These are phyloP conservation scores for Geotrichum carabidarum DNA, from an alignment of 1,139 yeast genomes.

Conservation along the genomic window DNA sequence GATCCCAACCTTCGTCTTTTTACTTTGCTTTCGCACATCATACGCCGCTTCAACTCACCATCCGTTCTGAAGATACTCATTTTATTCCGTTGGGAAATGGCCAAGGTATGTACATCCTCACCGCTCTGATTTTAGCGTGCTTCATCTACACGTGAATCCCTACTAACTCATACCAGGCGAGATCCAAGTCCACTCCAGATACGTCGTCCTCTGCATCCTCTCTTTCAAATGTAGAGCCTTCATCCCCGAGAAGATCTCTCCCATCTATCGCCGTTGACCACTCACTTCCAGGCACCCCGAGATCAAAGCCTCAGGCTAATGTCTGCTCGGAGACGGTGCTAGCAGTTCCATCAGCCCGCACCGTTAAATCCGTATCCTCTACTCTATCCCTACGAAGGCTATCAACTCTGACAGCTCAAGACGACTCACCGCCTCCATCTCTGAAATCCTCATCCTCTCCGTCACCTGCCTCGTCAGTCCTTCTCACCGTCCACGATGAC, in stretches of 20 bases:
- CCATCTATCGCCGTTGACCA: background rate
- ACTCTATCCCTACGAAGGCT: conserved; percentile 1
- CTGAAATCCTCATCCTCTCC: background rate
- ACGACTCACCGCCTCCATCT: conserved; percentile 1
- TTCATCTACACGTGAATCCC: too few species aligned
- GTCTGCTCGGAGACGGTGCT: background rate
- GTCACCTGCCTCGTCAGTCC: conserved; percentile 1
- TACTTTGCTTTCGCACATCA: too few species aligned
- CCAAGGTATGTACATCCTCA: background rate
- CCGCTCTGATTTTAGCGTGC: background rate
- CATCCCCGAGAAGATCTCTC: background rate
- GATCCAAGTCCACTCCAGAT: background rate
- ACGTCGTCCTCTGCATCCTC: too few species aligned
- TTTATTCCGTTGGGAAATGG: background rate
- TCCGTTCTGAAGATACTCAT: too few species aligned
- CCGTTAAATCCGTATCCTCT: background rate
- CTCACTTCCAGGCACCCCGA: background rate
- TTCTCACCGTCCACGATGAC: background rate
- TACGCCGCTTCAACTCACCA: too few species aligned
- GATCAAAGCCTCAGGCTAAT: background rate
- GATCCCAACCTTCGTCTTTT: too few species aligned
- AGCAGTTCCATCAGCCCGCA: background rate
- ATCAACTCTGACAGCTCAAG: background rate
- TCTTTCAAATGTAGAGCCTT: background rate
- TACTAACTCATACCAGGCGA: background rate